A percentile compares a stretch with the other conserved stretches of the same genome.
Conservation (phyloP, 1,284 basidiomycete species). For the Anthracocystis panici-leucophaei region DNA sequence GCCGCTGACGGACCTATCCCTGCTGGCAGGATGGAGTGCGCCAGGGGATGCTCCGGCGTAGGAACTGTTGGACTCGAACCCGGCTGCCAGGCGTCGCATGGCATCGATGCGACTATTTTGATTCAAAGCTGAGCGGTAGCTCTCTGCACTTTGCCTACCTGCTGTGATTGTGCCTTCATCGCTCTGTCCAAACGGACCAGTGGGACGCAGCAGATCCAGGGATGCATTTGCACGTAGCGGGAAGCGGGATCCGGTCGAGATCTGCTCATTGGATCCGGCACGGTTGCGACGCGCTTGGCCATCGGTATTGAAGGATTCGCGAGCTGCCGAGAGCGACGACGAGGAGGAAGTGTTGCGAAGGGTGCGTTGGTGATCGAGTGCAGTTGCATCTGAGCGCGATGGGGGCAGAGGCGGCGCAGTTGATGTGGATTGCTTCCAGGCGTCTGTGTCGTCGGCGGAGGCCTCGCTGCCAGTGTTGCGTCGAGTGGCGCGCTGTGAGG, state of each 20-base stretch:
- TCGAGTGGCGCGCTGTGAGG: slow-evolving; percentile 9
- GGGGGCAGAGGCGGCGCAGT: slow-evolving; percentile 10
- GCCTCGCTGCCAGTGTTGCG: slow-evolving; percentile 27
- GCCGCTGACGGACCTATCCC: slow-evolving; percentile 37
- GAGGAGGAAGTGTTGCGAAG: slow-evolving; percentile 41
- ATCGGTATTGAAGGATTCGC: slow-evolving; percentile 10
- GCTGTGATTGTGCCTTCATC: slow-evolving; percentile 1
- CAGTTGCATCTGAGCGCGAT: slow-evolving; percentile 20
- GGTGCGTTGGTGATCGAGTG: slow-evolving; percentile 15
- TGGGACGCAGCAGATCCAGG: slow-evolving; percentile 36
- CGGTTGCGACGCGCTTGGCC: slow-evolving; percentile 15
- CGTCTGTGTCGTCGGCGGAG: slow-evolving; percentile 28
- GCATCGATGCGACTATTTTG: slow-evolving; percentile 33
- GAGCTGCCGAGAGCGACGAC: slow-evolving; percentile 35
- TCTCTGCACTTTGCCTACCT: slow-evolving; percentile 14
- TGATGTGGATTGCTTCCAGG: slow-evolving; percentile 8
- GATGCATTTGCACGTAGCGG: slow-evolving; percentile 23
- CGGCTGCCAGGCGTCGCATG: slow-evolving; percentile 13
- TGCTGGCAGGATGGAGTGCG: background rate
- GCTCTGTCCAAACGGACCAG: slow-evolving; percentile 8
- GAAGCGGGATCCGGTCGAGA: background rate
- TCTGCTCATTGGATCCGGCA: slow-evolving; percentile 44
- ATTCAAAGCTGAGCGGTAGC: slow-evolving; percentile 3
- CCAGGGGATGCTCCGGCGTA: background rate
- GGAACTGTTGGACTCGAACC: background rate